Conservation (phyloP, 129 eudicot genomes). For the Chrysanthemum lavandulifolium region DNA sequence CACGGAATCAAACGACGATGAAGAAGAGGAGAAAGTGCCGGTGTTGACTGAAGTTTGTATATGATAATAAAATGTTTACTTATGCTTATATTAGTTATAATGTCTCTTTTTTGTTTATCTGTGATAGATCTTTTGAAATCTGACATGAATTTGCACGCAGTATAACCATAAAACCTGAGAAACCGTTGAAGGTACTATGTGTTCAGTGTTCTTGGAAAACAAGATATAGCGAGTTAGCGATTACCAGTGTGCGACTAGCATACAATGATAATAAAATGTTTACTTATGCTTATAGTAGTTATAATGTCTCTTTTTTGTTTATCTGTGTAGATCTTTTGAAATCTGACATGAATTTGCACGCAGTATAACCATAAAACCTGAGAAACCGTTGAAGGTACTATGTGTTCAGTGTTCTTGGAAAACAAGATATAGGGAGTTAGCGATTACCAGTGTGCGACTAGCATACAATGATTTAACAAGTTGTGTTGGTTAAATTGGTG, state of each 20-base stretch:
- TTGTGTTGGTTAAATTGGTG: not conserved
- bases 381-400: constrained; percentile 1
- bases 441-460: not conserved
- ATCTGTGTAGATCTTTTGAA: not conserved
- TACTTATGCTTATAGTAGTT: constrained; percentile 18
- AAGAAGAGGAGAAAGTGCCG: constrained; percentile 41
- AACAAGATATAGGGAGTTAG: not conserved
- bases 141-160: not conserved
- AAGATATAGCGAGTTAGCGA: not conserved
- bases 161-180: constrained; percentile 7
- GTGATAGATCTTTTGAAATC: not conserved
- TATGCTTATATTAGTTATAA: constrained; percentile 14
- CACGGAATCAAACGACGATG: constrained; percentile 19
- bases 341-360: not conserved
- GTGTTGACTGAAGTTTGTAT: constrained; percentile 57
- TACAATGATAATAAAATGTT: constrained; percentile 23
- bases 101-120: not conserved
- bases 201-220: not conserved
- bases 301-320: not conserved
- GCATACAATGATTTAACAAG: not conserved
- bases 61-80: constrained; percentile 25
- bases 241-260: not conserved
- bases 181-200: not conserved
- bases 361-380: not conserved
- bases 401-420: not conserved